Percentiles rank a stretch among this genome's conserved stretches.
Conservation (phyloP, 2,329 filamentous ascomycete genomes). For the Alternaria postmessia region DNA sequence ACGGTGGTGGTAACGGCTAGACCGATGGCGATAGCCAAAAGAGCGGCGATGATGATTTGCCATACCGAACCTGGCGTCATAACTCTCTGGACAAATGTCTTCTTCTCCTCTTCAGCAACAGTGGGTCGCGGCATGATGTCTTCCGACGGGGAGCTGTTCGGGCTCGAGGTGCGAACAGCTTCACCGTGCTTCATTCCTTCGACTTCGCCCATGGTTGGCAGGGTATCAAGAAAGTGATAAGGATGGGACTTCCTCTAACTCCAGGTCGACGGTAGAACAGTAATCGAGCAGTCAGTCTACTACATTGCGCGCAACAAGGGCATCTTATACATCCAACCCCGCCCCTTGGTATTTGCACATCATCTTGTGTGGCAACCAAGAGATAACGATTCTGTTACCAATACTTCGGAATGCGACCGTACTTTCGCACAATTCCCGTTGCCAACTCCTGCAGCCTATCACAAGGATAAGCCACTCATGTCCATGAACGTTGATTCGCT, state of each 20-base stretch:
- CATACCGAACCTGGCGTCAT: slow-evolving; percentile 57
- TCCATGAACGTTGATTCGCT: slow-evolving; percentile 4
- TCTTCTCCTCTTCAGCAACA: slow-evolving; percentile 27
- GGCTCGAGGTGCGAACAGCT: slow-evolving; percentile 20
- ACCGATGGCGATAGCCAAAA: slow-evolving; percentile 61
- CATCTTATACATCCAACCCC: slow-evolving; percentile 29
- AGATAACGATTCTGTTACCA: slow-evolving; percentile 28
- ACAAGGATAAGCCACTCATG: background rate
- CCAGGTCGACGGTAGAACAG: background rate
- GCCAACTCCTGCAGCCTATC: slow-evolving; percentile 2
- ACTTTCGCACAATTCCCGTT: background rate
- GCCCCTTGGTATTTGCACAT: slow-evolving; percentile 16
- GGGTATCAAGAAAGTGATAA: background rate
- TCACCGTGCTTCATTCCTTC: slow-evolving; percentile 26
- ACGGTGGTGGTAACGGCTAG: slow-evolving; percentile 56
- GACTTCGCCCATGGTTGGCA: slow-evolving; percentile 26
- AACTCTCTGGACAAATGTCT: slow-evolving; percentile 49
- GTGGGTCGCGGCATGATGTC: slow-evolving; percentile 21
- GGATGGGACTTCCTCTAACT: background rate
- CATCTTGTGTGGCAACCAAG: slow-evolving; percentile 23
- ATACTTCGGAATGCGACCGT: slow-evolving; percentile 1
- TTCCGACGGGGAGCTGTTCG: slow-evolving; percentile 15
- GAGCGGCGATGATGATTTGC: slow-evolving; percentile 61
- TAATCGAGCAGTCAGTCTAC: slow-evolving; percentile 1
- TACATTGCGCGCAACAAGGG: slow-evolving; percentile 5